These are phyloP conservation scores for Arabis alpina DNA, from an alignment of 345 rosid genomes.

Conservation along the genomic window DNA sequence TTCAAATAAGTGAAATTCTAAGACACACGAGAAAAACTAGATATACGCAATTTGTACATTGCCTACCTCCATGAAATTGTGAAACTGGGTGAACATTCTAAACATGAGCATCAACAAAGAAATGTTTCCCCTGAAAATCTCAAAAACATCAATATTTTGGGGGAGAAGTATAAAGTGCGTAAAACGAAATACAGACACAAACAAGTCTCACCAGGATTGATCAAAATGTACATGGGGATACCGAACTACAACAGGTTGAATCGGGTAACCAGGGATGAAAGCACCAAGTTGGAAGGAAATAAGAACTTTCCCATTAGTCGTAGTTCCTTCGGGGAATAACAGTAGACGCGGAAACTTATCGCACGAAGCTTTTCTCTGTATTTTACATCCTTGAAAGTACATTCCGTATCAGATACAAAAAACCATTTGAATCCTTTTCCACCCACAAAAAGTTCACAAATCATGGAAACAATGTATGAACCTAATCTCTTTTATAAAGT, in stretches of 20 bases:
- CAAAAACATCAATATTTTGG: constrained; percentile 4
- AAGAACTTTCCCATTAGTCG: constrained; percentile 82
- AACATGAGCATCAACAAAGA: constrained; percentile 83
- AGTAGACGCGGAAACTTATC: constrained; percentile 82
- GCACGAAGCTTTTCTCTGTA: constrained; percentile 96
- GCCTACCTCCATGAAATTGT: constrained; percentile 96
- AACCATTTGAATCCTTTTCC: constrained; percentile 47
- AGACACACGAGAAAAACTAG: neutral
- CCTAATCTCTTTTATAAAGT: constrained; percentile 9
- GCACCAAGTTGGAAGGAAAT: constrained; percentile 98
- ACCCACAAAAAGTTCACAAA: constrained; percentile 14
- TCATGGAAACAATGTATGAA: constrained; percentile 19
- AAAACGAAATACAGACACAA: constrained; percentile 3
- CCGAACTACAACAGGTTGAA: constrained; percentile 89
- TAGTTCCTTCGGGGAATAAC: constrained; percentile 98
- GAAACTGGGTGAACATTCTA: constrained; percentile 98
- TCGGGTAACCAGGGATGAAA: constrained; percentile 79
- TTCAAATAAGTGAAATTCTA: constrained; percentile 6
- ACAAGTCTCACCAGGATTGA: constrained; percentile 82
- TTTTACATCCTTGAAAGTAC: constrained; percentile 92
- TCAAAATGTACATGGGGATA: constrained; percentile 98
- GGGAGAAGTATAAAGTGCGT: constrained; percentile 6
- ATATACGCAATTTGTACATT: neutral
- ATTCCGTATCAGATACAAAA: constrained; percentile 92
- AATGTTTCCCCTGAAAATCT: constrained; percentile 39